Percentiles rank a stretch among this genome's conserved stretches.
These are phyloP conservation scores for Ceriops tagal DNA, from an alignment of 345 rosid genomes.

Conservation along the genomic window DNA sequence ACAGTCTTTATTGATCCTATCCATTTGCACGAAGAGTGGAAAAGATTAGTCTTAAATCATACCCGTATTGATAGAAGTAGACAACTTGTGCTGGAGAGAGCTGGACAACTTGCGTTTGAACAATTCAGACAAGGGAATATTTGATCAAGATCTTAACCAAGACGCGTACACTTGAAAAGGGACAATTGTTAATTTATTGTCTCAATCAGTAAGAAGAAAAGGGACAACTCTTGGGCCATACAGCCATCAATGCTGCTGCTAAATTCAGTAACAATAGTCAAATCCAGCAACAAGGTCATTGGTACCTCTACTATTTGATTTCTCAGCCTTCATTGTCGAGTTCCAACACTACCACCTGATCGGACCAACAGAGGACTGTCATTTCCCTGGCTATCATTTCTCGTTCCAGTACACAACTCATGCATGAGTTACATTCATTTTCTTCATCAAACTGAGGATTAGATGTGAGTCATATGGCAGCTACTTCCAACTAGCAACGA, in stretches of 20 bases:
- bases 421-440: too few species aligned
- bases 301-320: not conserved
- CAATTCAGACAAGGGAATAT: not conserved
- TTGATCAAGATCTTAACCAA: not conserved
- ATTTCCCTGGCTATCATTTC: not conserved
- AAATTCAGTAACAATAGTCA: not conserved
- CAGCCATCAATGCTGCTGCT: not conserved
- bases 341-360: slow-evolving; percentile 2
- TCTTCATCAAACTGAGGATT: too few species aligned
- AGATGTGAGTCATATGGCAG: too few species aligned
- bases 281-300: not conserved
- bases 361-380: not conserved
- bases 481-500: too few species aligned
- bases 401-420: too few species aligned
- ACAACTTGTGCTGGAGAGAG: too few species aligned
- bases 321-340: not conserved
- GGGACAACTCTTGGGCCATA: slow-evolving; percentile 1
- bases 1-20: too few species aligned
- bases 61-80: too few species aligned
- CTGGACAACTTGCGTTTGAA: too few species aligned
- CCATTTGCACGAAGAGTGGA: too few species aligned
- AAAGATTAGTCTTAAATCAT: too few species aligned
- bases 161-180: not conserved
- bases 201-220: too few species aligned
- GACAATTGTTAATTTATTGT: not conserved